phyloP scores from a whole-genome alignment of 345 rosid species.

The Citrus glauca region DNA sequence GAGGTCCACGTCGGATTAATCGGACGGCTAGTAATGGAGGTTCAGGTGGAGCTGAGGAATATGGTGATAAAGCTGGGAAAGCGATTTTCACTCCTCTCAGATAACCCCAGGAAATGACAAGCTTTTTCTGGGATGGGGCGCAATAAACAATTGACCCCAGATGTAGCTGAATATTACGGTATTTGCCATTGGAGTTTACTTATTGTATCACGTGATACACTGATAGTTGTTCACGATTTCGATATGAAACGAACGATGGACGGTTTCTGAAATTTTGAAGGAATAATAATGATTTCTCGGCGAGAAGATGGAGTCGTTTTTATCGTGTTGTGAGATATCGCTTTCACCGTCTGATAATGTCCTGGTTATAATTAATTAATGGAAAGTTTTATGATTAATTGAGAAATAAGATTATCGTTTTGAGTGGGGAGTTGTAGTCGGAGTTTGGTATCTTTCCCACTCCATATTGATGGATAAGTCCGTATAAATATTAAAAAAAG shows the following conservation, averaged over 20 bases:
- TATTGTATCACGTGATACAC: conserved; percentile 45
- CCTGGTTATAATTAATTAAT: conserved; percentile 12
- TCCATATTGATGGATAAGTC: background rate
- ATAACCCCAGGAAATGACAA: conserved; percentile 41
- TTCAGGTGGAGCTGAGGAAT: background rate
- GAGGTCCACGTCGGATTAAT: conserved; percentile 1
- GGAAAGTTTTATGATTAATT: background rate
- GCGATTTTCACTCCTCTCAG: conserved; percentile 28
- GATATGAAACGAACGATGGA: background rate
- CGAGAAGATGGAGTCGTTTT: background rate
- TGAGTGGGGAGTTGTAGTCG: conserved; percentile 1
- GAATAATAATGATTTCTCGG: background rate
- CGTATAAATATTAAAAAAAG: background rate
- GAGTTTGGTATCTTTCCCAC: background rate
- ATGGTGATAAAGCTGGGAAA: background rate
- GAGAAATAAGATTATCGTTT: conserved; percentile 5
- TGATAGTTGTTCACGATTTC: conserved; percentile 10
- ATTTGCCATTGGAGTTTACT: conserved; percentile 39
- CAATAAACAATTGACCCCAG: conserved; percentile 21
- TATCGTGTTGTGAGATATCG: background rate
- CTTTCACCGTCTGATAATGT: background rate
- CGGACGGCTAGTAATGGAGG: conserved; percentile 27
- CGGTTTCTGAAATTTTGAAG: too few species aligned
- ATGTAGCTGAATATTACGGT: conserved; percentile 30
- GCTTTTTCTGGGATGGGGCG: conserved; percentile 20